A percentile compares a stretch with the other conserved stretches of the same genome.
phyloP scores from a whole-genome alignment of 1,139 yeast genomes.

The Blastobotrys persicus region DNA sequence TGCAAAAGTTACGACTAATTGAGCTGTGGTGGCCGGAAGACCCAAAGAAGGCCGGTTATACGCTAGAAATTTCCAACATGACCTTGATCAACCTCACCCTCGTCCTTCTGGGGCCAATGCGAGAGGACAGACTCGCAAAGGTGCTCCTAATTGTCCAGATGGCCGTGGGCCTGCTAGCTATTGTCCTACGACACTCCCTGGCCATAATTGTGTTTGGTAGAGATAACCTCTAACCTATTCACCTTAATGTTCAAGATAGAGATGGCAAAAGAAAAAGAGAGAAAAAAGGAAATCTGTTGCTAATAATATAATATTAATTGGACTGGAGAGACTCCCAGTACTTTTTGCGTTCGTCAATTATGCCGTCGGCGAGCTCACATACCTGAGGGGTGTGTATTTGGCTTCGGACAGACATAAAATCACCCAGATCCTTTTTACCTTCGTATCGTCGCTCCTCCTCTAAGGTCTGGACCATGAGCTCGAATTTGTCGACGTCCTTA shows the following conservation, averaged over 20 bases:
- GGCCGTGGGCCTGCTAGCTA: slow-evolving; percentile 60
- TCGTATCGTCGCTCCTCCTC: slow-evolving; percentile 73
- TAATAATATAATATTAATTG: background rate
- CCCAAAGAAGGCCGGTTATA: slow-evolving; percentile 10
- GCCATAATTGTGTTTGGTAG: slow-evolving; percentile 88
- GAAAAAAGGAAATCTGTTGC: background rate
- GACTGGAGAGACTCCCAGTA: slow-evolving; percentile 38
- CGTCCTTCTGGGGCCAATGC: slow-evolving; percentile 85
- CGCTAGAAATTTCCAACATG: slow-evolving; percentile 64
- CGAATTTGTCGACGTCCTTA: slow-evolving; percentile 92
- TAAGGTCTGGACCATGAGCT: slow-evolving; percentile 84
- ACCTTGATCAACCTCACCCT: slow-evolving; percentile 80
- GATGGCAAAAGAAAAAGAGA: background rate
- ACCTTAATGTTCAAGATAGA: too few species aligned
- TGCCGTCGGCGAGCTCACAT: slow-evolving; percentile 64
- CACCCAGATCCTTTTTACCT: slow-evolving; percentile 56
- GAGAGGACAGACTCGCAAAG: slow-evolving; percentile 73
- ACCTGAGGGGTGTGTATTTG: slow-evolving; percentile 74
- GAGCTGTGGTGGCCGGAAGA: slow-evolving; percentile 43
- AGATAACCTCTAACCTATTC: slow-evolving; percentile 55
- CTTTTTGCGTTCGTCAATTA: slow-evolving; percentile 55
- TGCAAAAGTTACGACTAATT: slow-evolving; percentile 51
- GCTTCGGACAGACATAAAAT: slow-evolving; percentile 63
- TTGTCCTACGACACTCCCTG: slow-evolving; percentile 73
- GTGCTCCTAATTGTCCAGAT: slow-evolving; percentile 62